Conservation (phyloP, 495 filamentous ascomycete genomes). For the Echria macrotheca region DNA sequence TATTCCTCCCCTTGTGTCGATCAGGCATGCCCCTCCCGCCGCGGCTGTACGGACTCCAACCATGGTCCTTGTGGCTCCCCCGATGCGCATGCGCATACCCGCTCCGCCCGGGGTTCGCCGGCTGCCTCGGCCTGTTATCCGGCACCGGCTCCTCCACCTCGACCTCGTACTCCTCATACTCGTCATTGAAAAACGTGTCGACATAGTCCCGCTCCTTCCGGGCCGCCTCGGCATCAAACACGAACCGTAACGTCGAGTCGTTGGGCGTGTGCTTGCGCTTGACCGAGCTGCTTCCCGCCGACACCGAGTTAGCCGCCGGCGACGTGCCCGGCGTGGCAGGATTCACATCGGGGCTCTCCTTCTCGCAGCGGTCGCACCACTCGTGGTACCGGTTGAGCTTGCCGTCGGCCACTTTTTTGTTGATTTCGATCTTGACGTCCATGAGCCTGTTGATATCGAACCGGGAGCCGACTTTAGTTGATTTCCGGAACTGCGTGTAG, state of each 20-base stretch:
- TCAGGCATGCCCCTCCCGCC: no score
- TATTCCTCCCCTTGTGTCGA: no score
- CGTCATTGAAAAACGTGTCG: conserved; percentile 62
- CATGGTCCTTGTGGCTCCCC: conserved; percentile 15
- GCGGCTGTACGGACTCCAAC: conserved; percentile 23
- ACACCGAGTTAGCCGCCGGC: conserved; percentile 31
- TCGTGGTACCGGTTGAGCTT: conserved; percentile 32
- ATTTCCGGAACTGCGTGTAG: conserved; percentile 68
- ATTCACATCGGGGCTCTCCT: conserved; percentile 27
- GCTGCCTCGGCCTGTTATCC: conserved; percentile 23
- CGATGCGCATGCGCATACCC: conserved; percentile 11
- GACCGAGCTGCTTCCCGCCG: conserved; percentile 28
- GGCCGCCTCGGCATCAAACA: conserved; percentile 77
- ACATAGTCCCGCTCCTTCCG: conserved; percentile 63
- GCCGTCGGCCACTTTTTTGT: conserved; percentile 57
- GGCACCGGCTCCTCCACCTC: conserved; percentile 54
- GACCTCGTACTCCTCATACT: conserved; percentile 71
- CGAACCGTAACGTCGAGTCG: conserved; percentile 81
- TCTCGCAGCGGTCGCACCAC: conserved; percentile 39
- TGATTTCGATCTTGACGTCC: conserved; percentile 76
- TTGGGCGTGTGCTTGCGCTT: conserved; percentile 50
- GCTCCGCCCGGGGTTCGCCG: conserved; percentile 14
- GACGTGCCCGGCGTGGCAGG: conserved; percentile 34
- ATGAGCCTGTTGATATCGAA: conserved; percentile 73
- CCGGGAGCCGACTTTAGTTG: conserved; percentile 64